Evolutionary conservation across 768 basidiomycete genomes (phyloP), one percentile per base, ranked within the genome.

Genomic region (Amanita fuliginea): DNA sequence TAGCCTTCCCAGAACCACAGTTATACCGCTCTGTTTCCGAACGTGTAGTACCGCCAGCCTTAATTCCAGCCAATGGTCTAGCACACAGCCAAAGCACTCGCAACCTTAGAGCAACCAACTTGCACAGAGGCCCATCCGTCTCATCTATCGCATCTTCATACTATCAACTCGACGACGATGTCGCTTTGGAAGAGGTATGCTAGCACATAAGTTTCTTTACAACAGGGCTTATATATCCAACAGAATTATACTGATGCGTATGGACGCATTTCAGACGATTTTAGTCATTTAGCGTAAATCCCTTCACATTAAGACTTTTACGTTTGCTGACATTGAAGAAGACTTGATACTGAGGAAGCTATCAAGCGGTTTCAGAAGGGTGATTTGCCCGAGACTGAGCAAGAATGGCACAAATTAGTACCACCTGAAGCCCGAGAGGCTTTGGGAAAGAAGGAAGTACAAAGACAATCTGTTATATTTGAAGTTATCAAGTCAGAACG

Each of bases 401-500:
- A 83, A 62, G 86, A 87, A 43, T 97, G 94, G 95, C 73, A 86
- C 57, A 69, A 75, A 26, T 77, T 92, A 6, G 85, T 94, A 1
- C 82, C 90, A 1, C 57, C 67, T n/a, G 78, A 78, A 56, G 79
- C 91, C 0, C 70, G 75, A 13, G 80, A 83, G 24, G 76, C 80
- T 0, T 65, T 98, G 2, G 80, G 83, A 21, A 79, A 82, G 59
- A 63, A 76, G 44, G 92, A 96, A 61, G 81, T 93, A 18, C 78
- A 85, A 51, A 75, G 93, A 40, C 93, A 97, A 62, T 86, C 81
- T 21, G 78, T 81, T 34, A 74, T 99, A 5, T 94, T 93, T 56
- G 94, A 98, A 61, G 67, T 95, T 19, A 82, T 97, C 64, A 84
- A 89, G 62, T 81, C 85, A 0, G 96, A 99, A 67, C 75, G 81